Evolutionary conservation across 306 rosid genomes (phyloP), one percentile per base, ranked within the genome.

Genomic region (Acmispon strigosus): DNA sequence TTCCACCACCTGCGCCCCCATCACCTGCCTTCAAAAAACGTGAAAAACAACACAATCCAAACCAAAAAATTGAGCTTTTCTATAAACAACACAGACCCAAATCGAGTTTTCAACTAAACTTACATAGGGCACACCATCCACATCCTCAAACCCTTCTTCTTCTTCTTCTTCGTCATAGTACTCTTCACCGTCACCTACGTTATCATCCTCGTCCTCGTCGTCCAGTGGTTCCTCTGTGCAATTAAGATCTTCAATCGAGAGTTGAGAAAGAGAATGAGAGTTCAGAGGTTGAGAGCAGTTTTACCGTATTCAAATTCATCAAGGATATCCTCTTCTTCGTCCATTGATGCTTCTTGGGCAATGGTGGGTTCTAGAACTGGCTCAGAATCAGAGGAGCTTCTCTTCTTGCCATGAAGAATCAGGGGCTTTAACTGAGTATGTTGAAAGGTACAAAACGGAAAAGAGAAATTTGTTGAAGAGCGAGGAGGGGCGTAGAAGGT

Each of bases 1-100:
- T 77, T 54, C 98, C 98, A 62, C 98, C 96, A 2, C 98, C 98
- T 50, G 79, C 89, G 2, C 78, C 94, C 14, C 98, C 97, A 83
- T 90, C 98, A 54, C 98, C 98, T 17, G 36, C 97, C 98, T 93
- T 78, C 77, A 76, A 50, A 56, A 56, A 56, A 56, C 3, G 51
- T 10, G n/a, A 45, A 73, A 52, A 53, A 49, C 42, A 2, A 27
- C 11, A 32, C 3, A 22, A 10, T 55, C 34, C 58, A 15, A 22
- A 70, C 5, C 34, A 55, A 8, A 37, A 39, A 58, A 66, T 16
- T 1, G 2, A 56, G 16, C 18, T 18, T 39, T 14, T 32, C 64
- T 11, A 10, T 43, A 27, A 69, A 42, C 16, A 41, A 48, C 15
- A 47, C 11, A 37, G 14, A 22, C 13, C 20, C 17, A 48, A 3